Conservation (phyloP, 257 asterid genomes). For the Solanum chiquidenum region DNA sequence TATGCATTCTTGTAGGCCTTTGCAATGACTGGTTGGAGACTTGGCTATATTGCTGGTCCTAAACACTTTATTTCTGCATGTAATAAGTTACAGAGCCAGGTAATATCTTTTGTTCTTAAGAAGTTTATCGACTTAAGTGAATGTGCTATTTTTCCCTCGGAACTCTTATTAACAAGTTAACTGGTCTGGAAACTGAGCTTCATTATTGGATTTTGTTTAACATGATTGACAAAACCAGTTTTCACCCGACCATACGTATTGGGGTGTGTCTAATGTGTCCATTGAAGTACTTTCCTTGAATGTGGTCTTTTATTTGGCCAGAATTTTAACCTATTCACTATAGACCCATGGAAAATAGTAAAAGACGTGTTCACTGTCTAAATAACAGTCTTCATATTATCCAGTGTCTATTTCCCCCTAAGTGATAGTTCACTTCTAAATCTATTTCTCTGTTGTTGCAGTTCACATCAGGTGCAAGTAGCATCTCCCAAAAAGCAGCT, state of each 20-base stretch:
- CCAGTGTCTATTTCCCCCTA: background rate
- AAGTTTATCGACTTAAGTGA: background rate
- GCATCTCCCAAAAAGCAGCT: constrained; percentile 86
- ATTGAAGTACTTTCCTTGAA: background rate
- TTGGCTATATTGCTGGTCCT: constrained; percentile 93
- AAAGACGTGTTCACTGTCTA: background rate
- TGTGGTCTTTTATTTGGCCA: background rate
- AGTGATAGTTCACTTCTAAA: background rate
- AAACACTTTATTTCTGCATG: constrained; percentile 90
- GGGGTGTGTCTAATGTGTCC: background rate
- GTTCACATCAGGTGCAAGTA: constrained; percentile 97
- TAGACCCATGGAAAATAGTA: background rate
- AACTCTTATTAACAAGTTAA: background rate
- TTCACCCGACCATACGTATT: background rate
- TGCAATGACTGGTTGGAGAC: constrained; percentile 99
- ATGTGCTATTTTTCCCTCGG: background rate
- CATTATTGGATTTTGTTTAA: background rate
- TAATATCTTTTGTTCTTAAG: background rate
- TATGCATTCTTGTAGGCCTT: constrained; percentile 46
- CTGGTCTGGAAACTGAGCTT: background rate
- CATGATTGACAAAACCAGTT: background rate
- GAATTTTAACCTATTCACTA: background rate
- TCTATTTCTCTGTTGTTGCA: constrained; percentile 13
- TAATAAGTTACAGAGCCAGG: constrained; percentile 96
- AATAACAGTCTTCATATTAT: background rate